These are phyloP conservation scores for Exophiala lecanii-corni DNA, from an alignment of 2,329 filamentous ascomycete species.

Conservation along the genomic window DNA sequence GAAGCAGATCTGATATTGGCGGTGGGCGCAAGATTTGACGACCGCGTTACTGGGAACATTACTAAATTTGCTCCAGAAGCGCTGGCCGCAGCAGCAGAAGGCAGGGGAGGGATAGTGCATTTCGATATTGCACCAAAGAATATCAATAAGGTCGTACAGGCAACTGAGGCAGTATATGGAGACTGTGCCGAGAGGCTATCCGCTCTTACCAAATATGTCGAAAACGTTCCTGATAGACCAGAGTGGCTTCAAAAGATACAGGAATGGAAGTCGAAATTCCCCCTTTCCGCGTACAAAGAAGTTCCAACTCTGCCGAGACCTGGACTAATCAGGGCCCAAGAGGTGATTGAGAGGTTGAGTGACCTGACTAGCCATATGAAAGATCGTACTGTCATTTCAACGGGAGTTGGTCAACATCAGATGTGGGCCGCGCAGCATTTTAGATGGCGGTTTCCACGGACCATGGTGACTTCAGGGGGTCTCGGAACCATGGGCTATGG, in stretches of 20 bases:
- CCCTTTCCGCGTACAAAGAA: conserved; percentile 74
- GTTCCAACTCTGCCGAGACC: conserved; percentile 54
- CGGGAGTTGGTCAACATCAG: conserved; percentile 95
- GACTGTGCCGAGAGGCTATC: conserved; percentile 81
- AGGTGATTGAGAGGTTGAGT: conserved; percentile 84
- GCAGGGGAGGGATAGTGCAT: conserved; percentile 89
- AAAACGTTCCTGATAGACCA: conserved; percentile 60
- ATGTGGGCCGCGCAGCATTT: conserved; percentile 99
- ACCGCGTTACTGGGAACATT: conserved; percentile 81
- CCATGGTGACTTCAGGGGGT: conserved; percentile 94
- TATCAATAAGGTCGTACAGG: conserved; percentile 98
- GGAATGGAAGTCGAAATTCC: conserved; percentile 88
- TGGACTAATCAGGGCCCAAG: conserved; percentile 89
- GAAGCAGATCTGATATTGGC: conserved; percentile 94
- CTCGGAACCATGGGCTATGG: conserved; percentile 97
- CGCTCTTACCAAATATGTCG: conserved; percentile 67
- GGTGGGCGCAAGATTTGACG: conserved; percentile 89
- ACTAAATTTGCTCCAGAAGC: conserved; percentile 85
- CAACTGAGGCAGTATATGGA: conserved; percentile 92
- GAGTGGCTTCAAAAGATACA: conserved; percentile 89
- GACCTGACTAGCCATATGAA: conserved; percentile 76
- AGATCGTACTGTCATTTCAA: conserved; percentile 79
- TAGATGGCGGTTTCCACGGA: conserved; percentile 84
- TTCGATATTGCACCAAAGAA: conserved; percentile 99
- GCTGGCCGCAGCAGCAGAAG: conserved; percentile 75